phyloP scores from a whole-genome alignment of 257 asterid genomes.

The Nicotiana undulata region DNA sequence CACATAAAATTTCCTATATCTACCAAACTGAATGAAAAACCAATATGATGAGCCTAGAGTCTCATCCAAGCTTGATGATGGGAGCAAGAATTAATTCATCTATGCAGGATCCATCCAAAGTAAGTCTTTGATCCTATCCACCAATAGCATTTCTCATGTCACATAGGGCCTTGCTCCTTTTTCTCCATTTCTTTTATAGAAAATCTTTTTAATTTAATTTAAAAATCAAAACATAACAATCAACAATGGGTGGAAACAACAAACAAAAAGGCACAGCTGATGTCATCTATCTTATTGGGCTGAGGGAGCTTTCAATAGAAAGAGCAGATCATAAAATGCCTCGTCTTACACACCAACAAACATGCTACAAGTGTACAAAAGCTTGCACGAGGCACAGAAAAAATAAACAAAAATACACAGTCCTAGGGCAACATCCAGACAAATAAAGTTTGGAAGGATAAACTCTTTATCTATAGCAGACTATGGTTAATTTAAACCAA shows the following conservation, averaged over 20 bases:
- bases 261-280: neutral
- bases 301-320: neutral
- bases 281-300: neutral
- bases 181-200: neutral
- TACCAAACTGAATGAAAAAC: neutral
- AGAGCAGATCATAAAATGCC: neutral
- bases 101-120: neutral
- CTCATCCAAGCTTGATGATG: neutral
- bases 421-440: neutral
- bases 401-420: no score
- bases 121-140: neutral
- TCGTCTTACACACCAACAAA: neutral
- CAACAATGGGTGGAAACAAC: neutral
- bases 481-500: neutral
- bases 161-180: neutral
- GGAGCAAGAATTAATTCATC: neutral
- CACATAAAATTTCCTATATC: neutral
- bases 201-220: no score
- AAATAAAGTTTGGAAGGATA: neutral
- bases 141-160: neutral
- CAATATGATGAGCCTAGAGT: neutral
- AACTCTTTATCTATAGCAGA: neutral
- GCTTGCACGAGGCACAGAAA: neutral
- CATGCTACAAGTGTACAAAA: neutral
- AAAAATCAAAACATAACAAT: neutral